A percentile compares a stretch with the other conserved stretches of the same genome.
Conservation (phyloP, 2,329 filamentous ascomycete genomes). For the Magnaporthales sp. region DNA sequence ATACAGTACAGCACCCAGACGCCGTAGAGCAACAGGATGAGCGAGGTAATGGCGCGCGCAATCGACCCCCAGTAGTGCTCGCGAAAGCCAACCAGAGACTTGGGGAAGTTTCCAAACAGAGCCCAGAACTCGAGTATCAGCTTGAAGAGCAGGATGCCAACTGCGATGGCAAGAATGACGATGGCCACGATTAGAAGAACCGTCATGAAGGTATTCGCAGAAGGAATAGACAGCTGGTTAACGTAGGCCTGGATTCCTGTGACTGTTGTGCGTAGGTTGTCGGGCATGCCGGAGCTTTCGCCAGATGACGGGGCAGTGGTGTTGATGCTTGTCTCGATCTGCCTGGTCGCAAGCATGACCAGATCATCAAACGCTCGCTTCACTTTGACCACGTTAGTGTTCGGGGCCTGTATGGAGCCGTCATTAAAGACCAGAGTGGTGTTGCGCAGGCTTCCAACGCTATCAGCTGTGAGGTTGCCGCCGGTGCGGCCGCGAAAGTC, state of each 20-base stretch:
- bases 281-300: constrained; percentile 17
- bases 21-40: constrained; percentile 88
- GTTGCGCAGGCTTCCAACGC: constrained; percentile 64
- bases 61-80: constrained; percentile 95
- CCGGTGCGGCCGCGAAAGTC: constrained; percentile 72
- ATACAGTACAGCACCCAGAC: constrained; percentile 95
- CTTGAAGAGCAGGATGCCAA: constrained; percentile 83
- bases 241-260: constrained; percentile 73
- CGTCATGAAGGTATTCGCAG: constrained; percentile 93
- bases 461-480: constrained; percentile 77
- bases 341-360: constrained; percentile 42
- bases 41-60: constrained; percentile 76
- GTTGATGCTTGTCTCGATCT: constrained; percentile 37
- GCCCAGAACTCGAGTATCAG: constrained; percentile 86
- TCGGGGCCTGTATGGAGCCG: constrained; percentile 37
- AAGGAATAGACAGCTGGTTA: constrained; percentile 77
- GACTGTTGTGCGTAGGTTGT: constrained; percentile 39
- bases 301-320: constrained; percentile 17
- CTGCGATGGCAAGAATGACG: constrained; percentile 71
- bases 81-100: constrained; percentile 73
- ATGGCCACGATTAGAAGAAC: constrained; percentile 84
- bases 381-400: constrained; percentile 28
- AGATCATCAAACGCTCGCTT: constrained; percentile 48
- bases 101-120: constrained; percentile 78
- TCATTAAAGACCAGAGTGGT: constrained; percentile 65